phyloP scores from a whole-genome alignment of 805 yeast genomes.

The Suhomyces sp. region DNA sequence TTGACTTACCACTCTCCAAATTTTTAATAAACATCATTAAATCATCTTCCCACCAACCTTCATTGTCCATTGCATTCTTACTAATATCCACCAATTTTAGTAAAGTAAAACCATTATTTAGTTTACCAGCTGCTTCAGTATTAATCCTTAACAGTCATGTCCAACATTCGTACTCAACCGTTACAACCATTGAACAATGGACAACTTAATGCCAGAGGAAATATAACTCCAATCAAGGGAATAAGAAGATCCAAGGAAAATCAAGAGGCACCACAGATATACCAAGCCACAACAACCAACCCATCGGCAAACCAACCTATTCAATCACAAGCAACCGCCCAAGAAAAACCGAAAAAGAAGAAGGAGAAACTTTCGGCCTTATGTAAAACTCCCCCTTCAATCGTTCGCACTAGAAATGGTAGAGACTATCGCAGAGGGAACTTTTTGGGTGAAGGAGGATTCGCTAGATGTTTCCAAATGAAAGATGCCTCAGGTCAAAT shows the following conservation, averaged over 20 bases:
- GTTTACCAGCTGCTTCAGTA: background rate
- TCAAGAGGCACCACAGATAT: conserved; percentile 5
- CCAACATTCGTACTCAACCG: conserved; percentile 33
- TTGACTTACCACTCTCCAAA: background rate
- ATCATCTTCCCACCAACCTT: background rate
- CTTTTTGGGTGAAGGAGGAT: conserved; percentile 97
- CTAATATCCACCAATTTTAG: background rate
- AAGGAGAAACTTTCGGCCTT: conserved; percentile 86
- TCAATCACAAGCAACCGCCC: conserved; percentile 13
- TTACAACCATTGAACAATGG: conserved; percentile 54
- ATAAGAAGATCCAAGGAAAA: conserved; percentile 27
- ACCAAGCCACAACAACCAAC: background rate
- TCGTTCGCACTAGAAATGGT: conserved; percentile 83
- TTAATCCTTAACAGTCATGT: background rate
- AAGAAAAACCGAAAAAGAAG: conserved; percentile 52
- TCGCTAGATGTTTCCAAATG: conserved; percentile 97
- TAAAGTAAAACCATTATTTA: background rate
- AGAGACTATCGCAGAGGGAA: conserved; percentile 87
- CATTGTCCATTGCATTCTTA: background rate
- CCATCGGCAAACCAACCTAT: conserved; percentile 2
- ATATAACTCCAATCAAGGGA: conserved; percentile 39
- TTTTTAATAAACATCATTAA: background rate
- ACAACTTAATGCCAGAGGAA: conserved; percentile 48
- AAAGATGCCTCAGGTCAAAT: conserved; percentile 83
- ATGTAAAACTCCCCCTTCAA: conserved; percentile 95